These are phyloP conservation scores for Casuarina glauca DNA, from an alignment of 306 rosid species.

Conservation along the genomic window DNA sequence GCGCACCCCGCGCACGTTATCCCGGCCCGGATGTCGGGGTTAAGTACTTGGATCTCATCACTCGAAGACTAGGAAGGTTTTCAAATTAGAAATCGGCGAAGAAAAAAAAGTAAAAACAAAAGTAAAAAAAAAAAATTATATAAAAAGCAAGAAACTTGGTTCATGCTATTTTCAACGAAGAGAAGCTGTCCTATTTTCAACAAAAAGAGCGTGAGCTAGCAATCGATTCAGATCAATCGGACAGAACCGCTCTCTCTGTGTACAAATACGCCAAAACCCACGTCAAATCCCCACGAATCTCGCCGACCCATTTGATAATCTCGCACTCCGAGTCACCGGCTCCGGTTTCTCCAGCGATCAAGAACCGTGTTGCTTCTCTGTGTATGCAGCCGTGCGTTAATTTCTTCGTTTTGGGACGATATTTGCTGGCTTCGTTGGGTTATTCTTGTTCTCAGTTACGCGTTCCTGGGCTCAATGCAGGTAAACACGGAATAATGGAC, in stretches of 20 bases:
- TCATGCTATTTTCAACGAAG: constrained; percentile 72
- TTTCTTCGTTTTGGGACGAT: constrained; percentile 2
- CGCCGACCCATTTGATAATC: constrained; percentile 51
- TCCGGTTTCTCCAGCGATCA: constrained; percentile 37
- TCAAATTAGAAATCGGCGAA: not conserved
- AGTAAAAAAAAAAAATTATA: constrained; percentile 8
- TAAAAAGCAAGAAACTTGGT: constrained; percentile 39
- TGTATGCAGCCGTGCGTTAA: constrained; percentile 3
- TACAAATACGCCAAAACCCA: constrained; percentile 58
- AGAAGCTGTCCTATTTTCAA: constrained; percentile 30
- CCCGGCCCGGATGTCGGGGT: not conserved
- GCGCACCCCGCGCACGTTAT: constrained; percentile 52
- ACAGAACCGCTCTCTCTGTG: constrained; percentile 6
- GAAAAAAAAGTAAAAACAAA: not conserved
- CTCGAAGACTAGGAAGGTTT: constrained; percentile 7
- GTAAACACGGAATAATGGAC: constrained; percentile 45
- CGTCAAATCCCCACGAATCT: constrained; percentile 59
- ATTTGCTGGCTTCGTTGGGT: constrained; percentile 4
- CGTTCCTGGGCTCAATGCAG: constrained; percentile 38
- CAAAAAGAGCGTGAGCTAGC: too few species aligned
- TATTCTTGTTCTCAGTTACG: constrained; percentile 13
- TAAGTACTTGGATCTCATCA: constrained; percentile 5
- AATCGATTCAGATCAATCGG: constrained; percentile 71
- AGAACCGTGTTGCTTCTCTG: constrained; percentile 11
- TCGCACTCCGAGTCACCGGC: constrained; percentile 18